A percentile compares a stretch with the other conserved stretches of the same genome.
Evolutionary conservation across 169 alveolate species (phyloP).

Genomic region (Cytauxzoon felis): DNA sequence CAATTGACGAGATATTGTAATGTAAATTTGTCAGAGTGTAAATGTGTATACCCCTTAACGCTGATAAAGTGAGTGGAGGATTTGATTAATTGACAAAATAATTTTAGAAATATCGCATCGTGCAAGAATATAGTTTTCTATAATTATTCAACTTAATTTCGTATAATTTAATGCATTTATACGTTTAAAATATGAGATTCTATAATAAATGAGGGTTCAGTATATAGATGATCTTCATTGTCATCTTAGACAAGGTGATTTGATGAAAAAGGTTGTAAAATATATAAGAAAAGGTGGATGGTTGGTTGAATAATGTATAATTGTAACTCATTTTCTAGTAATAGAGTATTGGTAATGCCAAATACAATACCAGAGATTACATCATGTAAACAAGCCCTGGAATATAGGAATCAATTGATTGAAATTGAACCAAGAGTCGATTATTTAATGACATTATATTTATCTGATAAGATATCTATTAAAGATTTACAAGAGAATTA

Average conservation of each 20-base stretch:
- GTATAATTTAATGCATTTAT: too few species aligned
- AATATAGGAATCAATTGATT: conserved; percentile 49
- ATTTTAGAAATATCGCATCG: too few species aligned
- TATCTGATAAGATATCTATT: conserved; percentile 49
- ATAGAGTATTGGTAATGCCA: conserved; percentile 77
- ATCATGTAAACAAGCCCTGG: conserved; percentile 67
- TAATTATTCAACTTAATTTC: too few species aligned
- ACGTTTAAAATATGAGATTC: neutral
- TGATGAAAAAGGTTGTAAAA: conserved; percentile 48
- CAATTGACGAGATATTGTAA: too few species aligned
- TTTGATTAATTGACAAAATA: too few species aligned
- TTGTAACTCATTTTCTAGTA: conserved; percentile 15
- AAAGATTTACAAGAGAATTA: conserved; percentile 62
- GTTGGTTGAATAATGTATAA: conserved; percentile 17
- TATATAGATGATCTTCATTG: conserved; percentile 74
- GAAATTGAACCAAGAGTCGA: conserved; percentile 53
- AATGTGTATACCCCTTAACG: too few species aligned
- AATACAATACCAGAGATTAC: conserved; percentile 68
- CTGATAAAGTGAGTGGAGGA: too few species aligned
- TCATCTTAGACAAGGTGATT: conserved; percentile 68
- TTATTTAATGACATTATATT: conserved; percentile 72
- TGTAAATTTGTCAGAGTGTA: too few species aligned
- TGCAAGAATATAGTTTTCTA: too few species aligned
- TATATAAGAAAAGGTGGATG: conserved; percentile 61
- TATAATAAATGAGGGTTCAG: conserved; percentile 14